Evolutionary conservation across 129 eudicot genomes (phyloP).

Genomic region (Gnaphalium uliginosum): DNA sequence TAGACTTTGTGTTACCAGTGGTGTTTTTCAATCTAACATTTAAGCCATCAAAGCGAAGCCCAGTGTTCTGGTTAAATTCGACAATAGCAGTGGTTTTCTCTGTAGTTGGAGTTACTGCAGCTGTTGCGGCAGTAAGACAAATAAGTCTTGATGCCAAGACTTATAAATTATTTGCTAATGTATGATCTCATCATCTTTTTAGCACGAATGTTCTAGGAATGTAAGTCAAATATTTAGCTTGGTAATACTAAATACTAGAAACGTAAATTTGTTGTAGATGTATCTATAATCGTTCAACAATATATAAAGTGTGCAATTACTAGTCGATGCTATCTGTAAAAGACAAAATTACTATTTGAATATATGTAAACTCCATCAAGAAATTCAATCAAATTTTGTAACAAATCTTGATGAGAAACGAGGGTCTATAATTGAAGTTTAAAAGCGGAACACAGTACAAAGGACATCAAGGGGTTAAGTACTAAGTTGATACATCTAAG

Average conservation of each 20-base stretch:
- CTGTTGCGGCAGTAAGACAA: constrained; percentile 92
- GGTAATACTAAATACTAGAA: neutral
- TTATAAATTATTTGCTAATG: constrained; percentile 74
- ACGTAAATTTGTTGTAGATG: neutral
- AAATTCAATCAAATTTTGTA: too few relatives aligned
- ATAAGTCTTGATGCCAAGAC: constrained; percentile 82
- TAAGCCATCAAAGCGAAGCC: constrained; percentile 60
- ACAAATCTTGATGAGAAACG: too few relatives aligned
- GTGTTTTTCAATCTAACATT: constrained; percentile 80
- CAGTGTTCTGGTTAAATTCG: constrained; percentile 59
- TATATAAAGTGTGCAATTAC: neutral
- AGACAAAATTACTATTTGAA: too few relatives aligned
- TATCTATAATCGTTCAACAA: neutral
- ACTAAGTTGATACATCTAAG: too few relatives aligned
- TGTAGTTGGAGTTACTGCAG: constrained; percentile 51
- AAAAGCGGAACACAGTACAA: too few relatives aligned
- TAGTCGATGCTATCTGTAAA: neutral
- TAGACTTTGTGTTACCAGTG: constrained; percentile 78
- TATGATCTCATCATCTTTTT: constrained; percentile 34
- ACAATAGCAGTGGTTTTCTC: constrained; percentile 64
- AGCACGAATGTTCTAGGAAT: neutral
- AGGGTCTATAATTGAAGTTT: too few relatives aligned
- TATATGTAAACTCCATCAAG: too few relatives aligned
- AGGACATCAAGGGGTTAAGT: too few relatives aligned
- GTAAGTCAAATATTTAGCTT: neutral